Evolutionary conservation across 192 early-diverging fungal genomes (phyloP).

Genomic region (Spizellomyces sp.): DNA sequence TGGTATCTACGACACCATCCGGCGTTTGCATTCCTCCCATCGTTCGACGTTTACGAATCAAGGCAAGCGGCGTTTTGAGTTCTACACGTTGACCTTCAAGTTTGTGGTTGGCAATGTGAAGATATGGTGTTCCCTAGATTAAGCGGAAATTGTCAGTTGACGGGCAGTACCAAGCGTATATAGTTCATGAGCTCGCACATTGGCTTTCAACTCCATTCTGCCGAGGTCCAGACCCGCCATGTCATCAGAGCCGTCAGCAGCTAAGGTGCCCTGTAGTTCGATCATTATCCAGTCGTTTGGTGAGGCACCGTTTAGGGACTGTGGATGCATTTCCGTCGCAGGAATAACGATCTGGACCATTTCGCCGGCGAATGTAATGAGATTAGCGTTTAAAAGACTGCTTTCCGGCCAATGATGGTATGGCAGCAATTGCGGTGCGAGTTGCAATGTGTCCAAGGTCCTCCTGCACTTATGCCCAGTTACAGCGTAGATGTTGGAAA

Average conservation of each 20-base stretch:
- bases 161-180: not conserved
- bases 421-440: too few relatives aligned
- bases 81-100: conserved; percentile 29
- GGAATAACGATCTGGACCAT: conserved; percentile 32
- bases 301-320: not conserved
- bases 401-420: too few relatives aligned
- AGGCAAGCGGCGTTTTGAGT: conserved; percentile 21
- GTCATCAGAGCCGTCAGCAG: not conserved
- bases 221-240: conserved; percentile 23
- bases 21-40: not conserved
- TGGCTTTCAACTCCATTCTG: not conserved
- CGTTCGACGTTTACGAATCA: conserved; percentile 12
- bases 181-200: conserved; percentile 14
- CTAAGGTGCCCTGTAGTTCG: conserved; percentile 29
- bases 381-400: too few relatives aligned
- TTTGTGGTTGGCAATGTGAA: conserved; percentile 28
- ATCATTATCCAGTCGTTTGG: conserved; percentile 13
- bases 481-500: too few relatives aligned
- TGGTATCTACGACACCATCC: not conserved
- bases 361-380: not conserved
- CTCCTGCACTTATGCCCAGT: too few relatives aligned
- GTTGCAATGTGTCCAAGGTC: too few relatives aligned
- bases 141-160: not conserved
- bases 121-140: conserved; percentile 22
- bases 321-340: not conserved